phyloP scores from a whole-genome alignment of 176 grass and related monocot genomes.

The Aegilops tauschii region DNA sequence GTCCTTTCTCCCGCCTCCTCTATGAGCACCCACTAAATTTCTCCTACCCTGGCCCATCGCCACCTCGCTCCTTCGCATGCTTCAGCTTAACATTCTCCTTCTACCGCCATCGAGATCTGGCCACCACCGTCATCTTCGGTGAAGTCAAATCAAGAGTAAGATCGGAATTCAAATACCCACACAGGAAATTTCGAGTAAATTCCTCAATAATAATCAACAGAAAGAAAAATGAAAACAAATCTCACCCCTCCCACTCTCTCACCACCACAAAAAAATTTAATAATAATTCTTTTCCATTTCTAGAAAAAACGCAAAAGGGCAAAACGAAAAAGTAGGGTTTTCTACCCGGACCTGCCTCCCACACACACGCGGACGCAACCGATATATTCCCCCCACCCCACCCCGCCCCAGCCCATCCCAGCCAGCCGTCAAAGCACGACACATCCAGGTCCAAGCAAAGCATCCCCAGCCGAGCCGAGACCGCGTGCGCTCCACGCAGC shows the following conservation, averaged over 20 bases:
- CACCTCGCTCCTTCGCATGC: no score
- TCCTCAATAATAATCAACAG: background rate
- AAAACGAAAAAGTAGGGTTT: slow-evolving; percentile 23
- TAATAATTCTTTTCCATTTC: background rate
- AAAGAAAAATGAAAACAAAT: background rate
- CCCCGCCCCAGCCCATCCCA: background rate
- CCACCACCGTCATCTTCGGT: no score
- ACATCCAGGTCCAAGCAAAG: background rate
- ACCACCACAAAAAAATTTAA: background rate
- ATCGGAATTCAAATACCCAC: no score
- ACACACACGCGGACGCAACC: slow-evolving; percentile 22
- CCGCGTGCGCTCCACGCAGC: slow-evolving; percentile 53
- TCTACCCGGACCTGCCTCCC: background rate
- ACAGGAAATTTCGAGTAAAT: no score
- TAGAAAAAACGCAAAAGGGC: background rate
- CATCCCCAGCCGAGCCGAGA: slow-evolving; percentile 27
- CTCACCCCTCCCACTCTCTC: background rate
- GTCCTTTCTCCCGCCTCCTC: no score
- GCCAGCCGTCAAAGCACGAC: slow-evolving; percentile 1
- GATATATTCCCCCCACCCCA: slow-evolving; percentile 35
- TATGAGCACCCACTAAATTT: no score
- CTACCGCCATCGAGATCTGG: no score
- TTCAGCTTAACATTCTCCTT: background rate
- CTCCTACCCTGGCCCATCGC: no score
- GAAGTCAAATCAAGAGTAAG: no score